Evolutionary conservation across 1,284 basidiomycete species (phyloP).

Genomic region (Sanghuangporus baumii): DNA sequence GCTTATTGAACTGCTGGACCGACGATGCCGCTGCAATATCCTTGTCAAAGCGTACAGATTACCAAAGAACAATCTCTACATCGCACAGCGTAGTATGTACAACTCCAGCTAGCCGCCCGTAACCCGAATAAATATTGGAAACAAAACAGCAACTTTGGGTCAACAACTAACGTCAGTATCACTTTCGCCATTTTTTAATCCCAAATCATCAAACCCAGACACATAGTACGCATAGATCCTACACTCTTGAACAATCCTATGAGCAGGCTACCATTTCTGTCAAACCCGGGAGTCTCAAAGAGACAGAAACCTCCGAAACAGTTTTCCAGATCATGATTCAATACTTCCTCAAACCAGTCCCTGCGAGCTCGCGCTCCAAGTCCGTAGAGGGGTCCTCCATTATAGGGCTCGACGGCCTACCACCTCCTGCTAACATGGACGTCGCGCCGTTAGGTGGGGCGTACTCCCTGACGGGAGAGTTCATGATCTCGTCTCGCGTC

Average conservation of each 20-base stretch:
- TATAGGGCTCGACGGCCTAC: slow-evolving; percentile 48
- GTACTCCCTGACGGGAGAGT: slow-evolving; percentile 65
- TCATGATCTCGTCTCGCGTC: slow-evolving; percentile 71
- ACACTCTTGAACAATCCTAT: too few species aligned
- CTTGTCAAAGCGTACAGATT: too few species aligned
- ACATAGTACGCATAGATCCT: too few species aligned
- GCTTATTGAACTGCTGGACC: background rate
- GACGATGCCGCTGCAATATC: background rate
- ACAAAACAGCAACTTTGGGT: background rate
- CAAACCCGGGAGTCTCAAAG: too few species aligned
- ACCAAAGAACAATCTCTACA: too few species aligned
- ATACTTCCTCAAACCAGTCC: background rate
- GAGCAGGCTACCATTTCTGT: too few species aligned
- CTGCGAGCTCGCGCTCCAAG: slow-evolving; percentile 77
- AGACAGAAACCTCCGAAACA: background rate
- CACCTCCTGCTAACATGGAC: slow-evolving; percentile 31
- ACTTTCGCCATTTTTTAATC: background rate
- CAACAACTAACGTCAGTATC: background rate
- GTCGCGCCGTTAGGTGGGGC: slow-evolving; percentile 63
- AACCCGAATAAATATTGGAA: background rate
- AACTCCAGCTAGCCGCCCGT: too few species aligned
- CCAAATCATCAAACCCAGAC: too few species aligned
- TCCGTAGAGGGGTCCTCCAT: slow-evolving; percentile 84
- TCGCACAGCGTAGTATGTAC: too few species aligned
- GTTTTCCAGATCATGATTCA: background rate